These are phyloP conservation scores for Geotrichum armillariae DNA, from an alignment of 1,139 yeast genomes.

Conservation along the genomic window DNA sequence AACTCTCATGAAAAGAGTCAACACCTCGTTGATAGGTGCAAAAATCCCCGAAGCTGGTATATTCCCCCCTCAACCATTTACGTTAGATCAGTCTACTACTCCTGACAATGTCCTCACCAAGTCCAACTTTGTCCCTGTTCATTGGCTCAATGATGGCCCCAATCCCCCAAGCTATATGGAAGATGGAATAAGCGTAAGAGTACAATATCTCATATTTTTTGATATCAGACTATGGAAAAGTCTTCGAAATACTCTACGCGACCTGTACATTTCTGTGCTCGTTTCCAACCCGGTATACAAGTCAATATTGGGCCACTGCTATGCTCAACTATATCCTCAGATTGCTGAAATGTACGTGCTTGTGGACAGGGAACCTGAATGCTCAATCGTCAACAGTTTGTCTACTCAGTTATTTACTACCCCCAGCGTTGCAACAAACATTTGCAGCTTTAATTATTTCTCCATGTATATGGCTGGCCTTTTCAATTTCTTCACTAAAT, in stretches of 20 bases:
- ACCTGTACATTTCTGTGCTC: slow-evolving; percentile 66
- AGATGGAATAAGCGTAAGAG: slow-evolving; percentile 46
- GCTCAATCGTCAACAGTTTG: slow-evolving; percentile 68
- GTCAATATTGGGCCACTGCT: slow-evolving; percentile 67
- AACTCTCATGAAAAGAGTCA: slow-evolving; percentile 19
- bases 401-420: slow-evolving; percentile 89
- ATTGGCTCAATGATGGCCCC: slow-evolving; percentile 42
- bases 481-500: slow-evolving; percentile 61
- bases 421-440: slow-evolving; percentile 71
- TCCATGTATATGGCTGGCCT: slow-evolving; percentile 67
- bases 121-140: slow-evolving; percentile 47
- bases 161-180: slow-evolving; percentile 10
- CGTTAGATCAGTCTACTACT: slow-evolving; percentile 6
- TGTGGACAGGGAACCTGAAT: slow-evolving; percentile 80
- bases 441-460: slow-evolving; percentile 68
- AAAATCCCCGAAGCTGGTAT: slow-evolving; percentile 27
- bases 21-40: slow-evolving; percentile 35
- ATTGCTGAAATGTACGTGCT: slow-evolving; percentile 72
- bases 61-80: slow-evolving; percentile 21
- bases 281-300: slow-evolving; percentile 65
- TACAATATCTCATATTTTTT: slow-evolving; percentile 70
- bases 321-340: slow-evolving; percentile 78
- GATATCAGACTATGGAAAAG: slow-evolving; percentile 76
- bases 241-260: slow-evolving; percentile 61
- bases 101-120: slow-evolving; percentile 42